These are phyloP conservation scores for Nymphaea thermarum DNA, from an alignment of 164 flowering plant genomes.

Conservation along the genomic window DNA sequence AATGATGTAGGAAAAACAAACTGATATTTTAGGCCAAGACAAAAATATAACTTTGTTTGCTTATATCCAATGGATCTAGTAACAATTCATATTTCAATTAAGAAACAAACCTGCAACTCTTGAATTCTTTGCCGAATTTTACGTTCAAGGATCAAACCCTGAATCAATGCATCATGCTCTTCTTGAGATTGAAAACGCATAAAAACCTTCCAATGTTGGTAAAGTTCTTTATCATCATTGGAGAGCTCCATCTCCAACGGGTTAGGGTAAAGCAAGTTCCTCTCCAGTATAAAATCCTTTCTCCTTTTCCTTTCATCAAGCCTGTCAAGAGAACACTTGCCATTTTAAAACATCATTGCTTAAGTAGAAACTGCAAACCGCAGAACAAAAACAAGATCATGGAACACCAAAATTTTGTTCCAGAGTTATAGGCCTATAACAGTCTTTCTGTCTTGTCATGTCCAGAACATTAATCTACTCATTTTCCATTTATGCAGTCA, in stretches of 20 bases:
- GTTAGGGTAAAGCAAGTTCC: conserved; percentile 65
- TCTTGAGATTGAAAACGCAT: conserved; percentile 79
- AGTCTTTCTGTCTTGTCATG: background rate
- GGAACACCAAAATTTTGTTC: background rate
- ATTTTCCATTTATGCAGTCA: too few species aligned
- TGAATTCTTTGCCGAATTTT: conserved; percentile 57
- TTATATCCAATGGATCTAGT: background rate
- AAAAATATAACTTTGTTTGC: too few species aligned
- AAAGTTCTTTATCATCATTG: conserved; percentile 62
- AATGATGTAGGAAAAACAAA: background rate
- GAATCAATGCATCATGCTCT: conserved; percentile 60
- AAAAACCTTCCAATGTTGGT: conserved; percentile 57
- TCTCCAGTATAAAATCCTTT: conserved; percentile 81
- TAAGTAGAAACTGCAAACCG: background rate
- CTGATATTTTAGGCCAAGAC: background rate
- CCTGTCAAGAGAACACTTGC: conserved; percentile 28
- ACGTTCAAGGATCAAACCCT: conserved; percentile 57
- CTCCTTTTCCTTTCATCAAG: conserved; percentile 95
- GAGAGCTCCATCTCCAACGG: conserved; percentile 60
- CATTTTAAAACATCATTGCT: background rate
- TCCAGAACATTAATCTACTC: too few species aligned
- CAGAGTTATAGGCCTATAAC: background rate
- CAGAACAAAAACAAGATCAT: background rate
- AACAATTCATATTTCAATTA: background rate
- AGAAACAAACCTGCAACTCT: conserved; percentile 61